These are phyloP conservation scores for Gleditsia sinensis DNA, from an alignment of 306 rosid species.

Conservation along the genomic window DNA sequence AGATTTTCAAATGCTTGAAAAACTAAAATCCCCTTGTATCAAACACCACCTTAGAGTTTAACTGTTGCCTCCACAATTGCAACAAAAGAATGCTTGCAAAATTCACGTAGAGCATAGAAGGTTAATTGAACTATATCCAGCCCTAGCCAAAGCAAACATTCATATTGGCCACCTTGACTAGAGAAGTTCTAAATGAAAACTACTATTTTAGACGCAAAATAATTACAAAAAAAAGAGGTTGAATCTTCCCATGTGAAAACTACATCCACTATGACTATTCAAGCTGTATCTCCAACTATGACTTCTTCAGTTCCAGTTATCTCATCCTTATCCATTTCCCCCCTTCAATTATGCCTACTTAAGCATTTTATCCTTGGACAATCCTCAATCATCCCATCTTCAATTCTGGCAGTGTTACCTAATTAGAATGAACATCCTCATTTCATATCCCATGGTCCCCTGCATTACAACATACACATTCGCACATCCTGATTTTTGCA, in stretches of 20 bases:
- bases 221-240: no score
- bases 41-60: neutral
- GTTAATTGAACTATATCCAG: constrained; percentile 1
- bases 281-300: neutral
- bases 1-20: no score
- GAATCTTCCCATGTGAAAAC: no score
- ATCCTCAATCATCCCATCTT: neutral
- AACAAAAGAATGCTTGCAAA: neutral
- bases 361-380: neutral
- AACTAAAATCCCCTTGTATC: no score
- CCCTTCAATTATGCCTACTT: neutral
- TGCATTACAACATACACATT: neutral
- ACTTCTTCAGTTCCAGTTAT: constrained; percentile 4
- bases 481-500: neutral
- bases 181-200: neutral
- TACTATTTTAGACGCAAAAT: no score
- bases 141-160: neutral
- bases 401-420: neutral
- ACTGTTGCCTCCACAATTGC: neutral
- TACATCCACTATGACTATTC: neutral
- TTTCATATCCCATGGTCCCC: constrained; percentile 7
- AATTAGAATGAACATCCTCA: neutral
- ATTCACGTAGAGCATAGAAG: neutral
- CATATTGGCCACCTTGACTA: neutral
- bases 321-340: constrained; percentile 3